Conservation (phyloP, 805 yeast genomes). For the Ascoidea tarda region DNA sequence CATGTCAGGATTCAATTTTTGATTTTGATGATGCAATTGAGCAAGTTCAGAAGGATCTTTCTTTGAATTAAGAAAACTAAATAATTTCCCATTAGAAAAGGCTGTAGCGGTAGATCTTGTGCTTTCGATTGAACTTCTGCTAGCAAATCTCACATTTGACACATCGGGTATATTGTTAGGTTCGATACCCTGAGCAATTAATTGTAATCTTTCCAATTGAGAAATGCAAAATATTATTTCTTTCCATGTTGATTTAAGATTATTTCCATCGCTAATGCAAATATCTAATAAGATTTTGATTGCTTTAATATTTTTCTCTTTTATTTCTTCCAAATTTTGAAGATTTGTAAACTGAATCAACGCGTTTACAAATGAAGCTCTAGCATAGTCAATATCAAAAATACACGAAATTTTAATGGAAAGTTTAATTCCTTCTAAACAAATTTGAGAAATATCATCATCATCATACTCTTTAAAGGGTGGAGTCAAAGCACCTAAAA, state of each 20-base stretch:
- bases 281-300: conserved; percentile 58
- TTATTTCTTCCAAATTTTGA: conserved; percentile 66
- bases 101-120: conserved; percentile 20
- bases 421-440: conserved; percentile 77
- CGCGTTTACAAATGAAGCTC: conserved; percentile 82
- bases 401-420: conserved; percentile 75
- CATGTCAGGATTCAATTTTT: conserved; percentile 44
- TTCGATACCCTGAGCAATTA: conserved; percentile 78
- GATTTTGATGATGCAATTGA: conserved; percentile 56
- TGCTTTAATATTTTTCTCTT: conserved; percentile 69
- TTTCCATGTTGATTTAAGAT: conserved; percentile 66
- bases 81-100: conserved; percentile 26
- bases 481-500: conserved; percentile 86
- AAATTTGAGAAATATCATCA: conserved; percentile 45
- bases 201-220: conserved; percentile 81
- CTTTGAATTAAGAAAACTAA: conserved; percentile 41
- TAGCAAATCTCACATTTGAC: conserved; percentile 55
- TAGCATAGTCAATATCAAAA: conserved; percentile 72
- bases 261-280: conserved; percentile 70
- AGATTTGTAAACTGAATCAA: conserved; percentile 77
- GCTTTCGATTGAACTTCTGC: conserved; percentile 40
- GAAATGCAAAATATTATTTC: conserved; percentile 72
- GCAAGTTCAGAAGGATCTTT: conserved; percentile 54
- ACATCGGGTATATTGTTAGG: conserved; percentile 81
- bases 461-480: conserved; percentile 86